Conservation (phyloP, 345 rosid species). For the Corchorus olitorius region DNA sequence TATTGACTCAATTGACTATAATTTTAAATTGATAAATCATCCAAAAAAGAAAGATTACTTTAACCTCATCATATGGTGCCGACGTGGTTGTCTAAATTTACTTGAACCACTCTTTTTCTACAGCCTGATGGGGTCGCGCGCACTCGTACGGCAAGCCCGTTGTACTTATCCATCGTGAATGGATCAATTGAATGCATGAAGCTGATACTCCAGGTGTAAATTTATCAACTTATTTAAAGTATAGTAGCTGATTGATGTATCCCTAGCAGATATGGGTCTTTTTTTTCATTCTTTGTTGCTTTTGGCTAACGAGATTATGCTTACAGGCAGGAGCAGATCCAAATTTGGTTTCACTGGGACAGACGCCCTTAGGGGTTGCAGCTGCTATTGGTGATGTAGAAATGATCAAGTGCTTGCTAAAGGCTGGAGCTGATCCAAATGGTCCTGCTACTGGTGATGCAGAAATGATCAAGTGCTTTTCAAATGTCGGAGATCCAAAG, state of each 20-base stretch:
- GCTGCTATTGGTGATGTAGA: background rate
- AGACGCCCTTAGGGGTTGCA: background rate
- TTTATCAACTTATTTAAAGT: background rate
- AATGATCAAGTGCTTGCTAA: background rate
- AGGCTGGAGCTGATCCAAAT: slow-evolving; percentile 15
- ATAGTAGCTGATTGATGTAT: background rate
- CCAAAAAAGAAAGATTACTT: no score
- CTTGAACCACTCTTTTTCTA: background rate
- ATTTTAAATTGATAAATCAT: no score
- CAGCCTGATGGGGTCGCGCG: background rate
- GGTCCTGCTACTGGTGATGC: no score
- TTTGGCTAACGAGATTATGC: background rate
- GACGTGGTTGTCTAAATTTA: no score
- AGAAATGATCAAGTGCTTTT: no score
- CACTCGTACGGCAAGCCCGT: background rate
- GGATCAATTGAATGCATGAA: slow-evolving; percentile 7
- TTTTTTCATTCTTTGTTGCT: background rate
- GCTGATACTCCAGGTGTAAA: background rate
- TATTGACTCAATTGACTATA: background rate
- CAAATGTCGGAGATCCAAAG: background rate
- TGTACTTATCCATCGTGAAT: background rate
- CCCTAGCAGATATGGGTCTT: background rate
- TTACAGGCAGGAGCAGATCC: slow-evolving; percentile 14
- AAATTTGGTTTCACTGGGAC: background rate
- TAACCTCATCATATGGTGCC: no score